Conservation (phyloP, 2,329 filamentous ascomycete species). For the Pseudogymnoascus pannorum region DNA sequence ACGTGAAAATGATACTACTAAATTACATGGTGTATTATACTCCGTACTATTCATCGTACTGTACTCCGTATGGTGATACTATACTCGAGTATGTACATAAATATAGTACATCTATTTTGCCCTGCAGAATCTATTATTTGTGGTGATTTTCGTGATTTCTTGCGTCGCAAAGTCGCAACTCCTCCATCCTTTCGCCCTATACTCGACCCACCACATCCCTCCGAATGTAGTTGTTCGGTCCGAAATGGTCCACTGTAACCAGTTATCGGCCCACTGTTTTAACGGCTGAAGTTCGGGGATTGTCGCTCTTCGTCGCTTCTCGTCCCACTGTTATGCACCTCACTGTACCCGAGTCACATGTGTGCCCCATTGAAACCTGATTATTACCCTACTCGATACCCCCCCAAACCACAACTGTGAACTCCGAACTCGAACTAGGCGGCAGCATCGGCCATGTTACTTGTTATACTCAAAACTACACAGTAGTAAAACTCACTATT, state of each 20-base stretch:
- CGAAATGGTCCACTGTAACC: constrained; percentile 1
- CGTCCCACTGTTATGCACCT: neutral
- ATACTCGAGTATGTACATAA: too few species aligned
- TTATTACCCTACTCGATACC: too few species aligned
- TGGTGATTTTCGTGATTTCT: neutral
- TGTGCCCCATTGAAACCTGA: neutral
- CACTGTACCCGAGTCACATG: constrained; percentile 1
- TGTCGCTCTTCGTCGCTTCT: neutral
- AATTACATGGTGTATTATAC: too few species aligned
- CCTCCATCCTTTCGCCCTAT: neutral
- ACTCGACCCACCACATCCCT: neutral
- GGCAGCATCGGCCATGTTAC: neutral
- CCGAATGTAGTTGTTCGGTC: constrained; percentile 4
- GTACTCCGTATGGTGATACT: too few species aligned
- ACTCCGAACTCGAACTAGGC: neutral
- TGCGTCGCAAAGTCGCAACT: neutral
- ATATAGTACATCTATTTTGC: too few species aligned
- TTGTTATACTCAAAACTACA: neutral
- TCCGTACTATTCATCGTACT: too few species aligned
- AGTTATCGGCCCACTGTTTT: constrained; percentile 1
- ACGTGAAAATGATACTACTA: too few species aligned
- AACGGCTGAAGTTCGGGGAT: neutral
- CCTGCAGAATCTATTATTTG: neutral
- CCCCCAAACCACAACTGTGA: neutral
- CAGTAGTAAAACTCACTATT: neutral